Base-by-base conservation (phyloP, 179 eudicot species). In the Camellia oleifera region DNA sequence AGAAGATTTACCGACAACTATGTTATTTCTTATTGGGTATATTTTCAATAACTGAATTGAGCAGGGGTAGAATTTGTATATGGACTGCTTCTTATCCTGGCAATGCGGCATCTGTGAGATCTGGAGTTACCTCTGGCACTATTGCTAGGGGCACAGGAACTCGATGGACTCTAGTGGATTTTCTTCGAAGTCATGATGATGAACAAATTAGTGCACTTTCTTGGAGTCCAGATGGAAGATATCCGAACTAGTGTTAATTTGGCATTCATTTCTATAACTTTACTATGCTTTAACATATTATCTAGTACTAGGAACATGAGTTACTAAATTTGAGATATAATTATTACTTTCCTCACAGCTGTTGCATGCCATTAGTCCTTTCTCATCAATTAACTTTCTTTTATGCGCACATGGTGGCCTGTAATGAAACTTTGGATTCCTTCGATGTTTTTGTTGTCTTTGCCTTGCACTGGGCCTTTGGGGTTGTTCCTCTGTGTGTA, bases 181-280 rank as follows among this genome's bases (percentile, higher is more conserved):
- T 91, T 87, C 94, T 96, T 45, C 91, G 84, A 85, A 90, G 97
- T 83, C 87, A 72, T 56, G 87, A 84, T 83, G 88, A 85, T 82
- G 97, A 91, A 84, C 93, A 90, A 87, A 92, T 90, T 62, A 92
- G 86, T 83, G 94, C 99, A 61, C 92, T 96, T 74, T 91, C 98
- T 40, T 96, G 99, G 98, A 94, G 99, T 82, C 99, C 99, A 69
- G 93, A 94, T 90, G 99, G 99, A 87, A 91, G 98, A 94, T 96
- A 96, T 96, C 99, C 99, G 79, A 77, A 67, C 57, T 44, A 67
- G 4, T 79, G 69, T 62, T 50, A 20, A 42, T 73, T 72, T 62
- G 14, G 18, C 44, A 18, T 46, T 8, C 20, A 14, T 10, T 26
- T 72, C 56, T 70, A 17, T 53, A 0, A 11, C 7, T 18, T 18